Evolutionary conservation across 352 stramenopile species (phyloP).

Genomic region (Aphanomyces astaci): DNA sequence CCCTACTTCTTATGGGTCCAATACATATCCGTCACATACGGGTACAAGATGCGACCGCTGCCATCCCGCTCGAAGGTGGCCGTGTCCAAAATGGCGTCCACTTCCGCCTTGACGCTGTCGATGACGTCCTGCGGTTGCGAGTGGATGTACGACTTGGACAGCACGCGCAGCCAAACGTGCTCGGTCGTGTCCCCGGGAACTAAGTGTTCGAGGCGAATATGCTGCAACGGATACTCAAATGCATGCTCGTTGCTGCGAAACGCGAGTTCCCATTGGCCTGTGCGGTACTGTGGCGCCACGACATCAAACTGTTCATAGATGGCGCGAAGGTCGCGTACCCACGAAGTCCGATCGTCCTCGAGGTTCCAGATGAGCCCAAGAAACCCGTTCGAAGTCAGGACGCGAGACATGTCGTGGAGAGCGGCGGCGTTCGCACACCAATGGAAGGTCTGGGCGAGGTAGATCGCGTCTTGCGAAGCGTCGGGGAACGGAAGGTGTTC

Average conservation of each 20-base stretch:
- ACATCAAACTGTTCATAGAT: constrained; percentile 20
- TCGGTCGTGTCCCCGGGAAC: constrained; percentile 8
- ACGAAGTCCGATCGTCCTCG: constrained; percentile 20
- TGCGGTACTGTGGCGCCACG: constrained; percentile 20
- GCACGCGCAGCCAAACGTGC: constrained; percentile 22
- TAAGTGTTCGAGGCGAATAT: neutral
- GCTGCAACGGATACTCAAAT: constrained; percentile 14
- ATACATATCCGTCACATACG: constrained; percentile 20
- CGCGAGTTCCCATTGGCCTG: constrained; percentile 5
- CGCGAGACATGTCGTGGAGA: constrained; percentile 4
- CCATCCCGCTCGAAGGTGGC: constrained; percentile 7
- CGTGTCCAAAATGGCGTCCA: constrained; percentile 1
- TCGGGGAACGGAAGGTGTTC: constrained; percentile 4
- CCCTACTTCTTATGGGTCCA: neutral
- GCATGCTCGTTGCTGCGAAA: neutral
- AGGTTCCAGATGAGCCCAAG: constrained; percentile 24
- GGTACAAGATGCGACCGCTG: constrained; percentile 12
- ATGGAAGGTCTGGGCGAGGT: constrained; percentile 22
- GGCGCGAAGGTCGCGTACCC: constrained; percentile 10
- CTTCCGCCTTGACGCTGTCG: constrained; percentile 1
- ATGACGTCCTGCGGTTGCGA: neutral
- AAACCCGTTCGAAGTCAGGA: neutral
- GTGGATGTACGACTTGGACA: constrained; percentile 23
- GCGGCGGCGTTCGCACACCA: constrained; percentile 17
- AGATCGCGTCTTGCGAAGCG: constrained; percentile 17